phyloP scores from a whole-genome alignment of 495 filamentous ascomycete species.

The Trichoderma orchidacearum region DNA sequence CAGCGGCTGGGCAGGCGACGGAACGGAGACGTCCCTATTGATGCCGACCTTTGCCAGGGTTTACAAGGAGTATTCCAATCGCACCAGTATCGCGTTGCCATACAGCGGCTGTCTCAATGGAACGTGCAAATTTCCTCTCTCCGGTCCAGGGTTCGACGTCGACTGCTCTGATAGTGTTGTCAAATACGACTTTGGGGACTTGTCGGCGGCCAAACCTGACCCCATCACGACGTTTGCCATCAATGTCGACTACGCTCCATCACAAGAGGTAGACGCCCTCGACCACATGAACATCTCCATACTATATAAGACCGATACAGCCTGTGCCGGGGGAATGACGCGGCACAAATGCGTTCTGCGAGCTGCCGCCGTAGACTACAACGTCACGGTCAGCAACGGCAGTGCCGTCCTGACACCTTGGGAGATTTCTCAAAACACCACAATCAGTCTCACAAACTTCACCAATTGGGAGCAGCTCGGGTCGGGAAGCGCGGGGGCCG shows the following conservation, averaged over 20 bases:
- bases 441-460: neutral
- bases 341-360: neutral
- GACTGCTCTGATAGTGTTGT: neutral
- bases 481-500: neutral
- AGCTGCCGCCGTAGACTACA: neutral
- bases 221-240: neutral
- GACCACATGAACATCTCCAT: neutral
- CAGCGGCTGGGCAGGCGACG: neutral
- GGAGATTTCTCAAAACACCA: neutral
- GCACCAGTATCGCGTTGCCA: neutral
- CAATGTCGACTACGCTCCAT: neutral
- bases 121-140: neutral
- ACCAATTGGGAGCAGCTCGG: neutral
- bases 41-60: neutral
- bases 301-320: neutral
- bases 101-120: neutral
- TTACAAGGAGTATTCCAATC: neutral
- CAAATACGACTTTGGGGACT: neutral
- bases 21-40: neutral
- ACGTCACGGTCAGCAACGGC: neutral
- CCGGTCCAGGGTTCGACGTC: neutral
- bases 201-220: neutral
- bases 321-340: neutral
- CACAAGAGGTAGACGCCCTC: neutral
- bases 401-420: neutral